A percentile compares a stretch with the other conserved stretches of the same genome.
These are phyloP conservation scores for Darksidea phi DNA, from an alignment of 495 filamentous ascomycete species.

Conservation along the genomic window DNA sequence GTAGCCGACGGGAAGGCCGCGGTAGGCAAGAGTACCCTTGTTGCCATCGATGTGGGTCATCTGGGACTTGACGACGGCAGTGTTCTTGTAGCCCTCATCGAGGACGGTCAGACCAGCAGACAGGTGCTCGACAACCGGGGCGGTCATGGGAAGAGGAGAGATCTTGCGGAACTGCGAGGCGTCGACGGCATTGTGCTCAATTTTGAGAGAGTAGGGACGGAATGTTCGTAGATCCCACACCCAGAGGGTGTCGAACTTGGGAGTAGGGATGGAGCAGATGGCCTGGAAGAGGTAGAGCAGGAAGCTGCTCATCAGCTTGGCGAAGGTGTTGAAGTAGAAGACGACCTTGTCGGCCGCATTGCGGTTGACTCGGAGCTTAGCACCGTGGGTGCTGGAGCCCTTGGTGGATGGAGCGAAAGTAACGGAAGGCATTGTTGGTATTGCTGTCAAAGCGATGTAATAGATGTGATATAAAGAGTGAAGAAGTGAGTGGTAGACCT, in stretches of 20 bases:
- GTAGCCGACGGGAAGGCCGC: constrained; percentile 2
- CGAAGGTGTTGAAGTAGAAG: constrained; percentile 2
- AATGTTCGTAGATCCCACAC: not conserved
- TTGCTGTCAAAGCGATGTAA: not conserved
- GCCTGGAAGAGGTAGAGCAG: not conserved
- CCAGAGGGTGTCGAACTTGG: not conserved
- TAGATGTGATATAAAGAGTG: not conserved
- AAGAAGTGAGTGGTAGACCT: not conserved
- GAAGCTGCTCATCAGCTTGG: not conserved
- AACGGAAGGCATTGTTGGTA: not conserved
- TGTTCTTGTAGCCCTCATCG: constrained; percentile 4
- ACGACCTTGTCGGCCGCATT: not conserved
- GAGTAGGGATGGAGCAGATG: not conserved
- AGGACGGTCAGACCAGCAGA: not conserved
- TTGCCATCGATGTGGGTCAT: constrained; percentile 8
- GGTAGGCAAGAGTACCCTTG: not conserved
- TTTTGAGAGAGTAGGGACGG: not conserved
- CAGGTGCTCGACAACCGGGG: not conserved
- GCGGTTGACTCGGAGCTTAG: constrained; percentile 1
- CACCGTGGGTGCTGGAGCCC: not conserved
- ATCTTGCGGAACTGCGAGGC: constrained; percentile 1
- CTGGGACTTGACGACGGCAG: not conserved
- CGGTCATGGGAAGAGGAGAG: constrained; percentile 4
- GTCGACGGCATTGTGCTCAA: constrained; percentile 3
- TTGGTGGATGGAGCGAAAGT: constrained; percentile 3